Percentiles rank a stretch among this genome's conserved stretches.
Evolutionary conservation across 2,329 filamentous ascomycete species (phyloP).

Genomic region (Coleophoma cylindrospora): DNA sequence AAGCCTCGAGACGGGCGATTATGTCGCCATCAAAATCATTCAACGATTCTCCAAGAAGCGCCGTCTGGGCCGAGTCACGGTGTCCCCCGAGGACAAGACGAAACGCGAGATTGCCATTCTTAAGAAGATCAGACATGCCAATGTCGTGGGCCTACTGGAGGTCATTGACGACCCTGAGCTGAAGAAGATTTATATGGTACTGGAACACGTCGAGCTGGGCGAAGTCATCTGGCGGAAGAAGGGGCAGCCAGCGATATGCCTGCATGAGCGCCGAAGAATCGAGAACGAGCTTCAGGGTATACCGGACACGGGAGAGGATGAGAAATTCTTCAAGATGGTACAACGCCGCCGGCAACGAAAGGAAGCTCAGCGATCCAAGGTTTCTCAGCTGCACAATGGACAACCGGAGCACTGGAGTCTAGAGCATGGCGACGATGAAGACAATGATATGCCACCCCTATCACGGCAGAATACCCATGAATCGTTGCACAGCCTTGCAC

Average conservation of each 20-base stretch:
- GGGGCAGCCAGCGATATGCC: conserved; percentile 76
- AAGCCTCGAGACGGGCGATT: conserved; percentile 68
- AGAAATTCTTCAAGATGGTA: conserved; percentile 53
- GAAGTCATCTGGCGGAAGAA: conserved; percentile 94
- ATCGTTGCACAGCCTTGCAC: conserved; percentile 16
- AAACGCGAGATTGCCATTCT: conserved; percentile 97
- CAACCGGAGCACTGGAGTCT: conserved; percentile 75
- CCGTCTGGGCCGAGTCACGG: conserved; percentile 77
- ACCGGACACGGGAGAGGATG: conserved; percentile 49
- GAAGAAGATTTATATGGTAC: conserved; percentile 97
- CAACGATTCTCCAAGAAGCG: conserved; percentile 91
- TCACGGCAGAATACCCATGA: conserved; percentile 20
- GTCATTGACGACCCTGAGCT: conserved; percentile 95
- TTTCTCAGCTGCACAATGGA: conserved; percentile 40
- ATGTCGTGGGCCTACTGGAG: conserved; percentile 90
- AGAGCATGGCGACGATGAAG: conserved; percentile 61
- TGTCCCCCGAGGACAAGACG: conserved; percentile 69
- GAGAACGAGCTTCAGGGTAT: conserved; percentile 65
- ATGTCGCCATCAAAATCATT: conserved; percentile 98
- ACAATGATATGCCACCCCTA: conserved; percentile 21
- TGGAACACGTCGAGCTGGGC: conserved; percentile 91
- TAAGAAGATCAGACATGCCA: conserved; percentile 97
- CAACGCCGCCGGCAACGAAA: conserved; percentile 54
- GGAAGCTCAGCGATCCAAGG: conserved; percentile 50
- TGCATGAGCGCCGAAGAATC: conserved; percentile 75